Percentiles rank a stretch among this genome's conserved stretches.
Conservation (phyloP, 805 yeast species). For the Sugiyamaella smithiae region DNA sequence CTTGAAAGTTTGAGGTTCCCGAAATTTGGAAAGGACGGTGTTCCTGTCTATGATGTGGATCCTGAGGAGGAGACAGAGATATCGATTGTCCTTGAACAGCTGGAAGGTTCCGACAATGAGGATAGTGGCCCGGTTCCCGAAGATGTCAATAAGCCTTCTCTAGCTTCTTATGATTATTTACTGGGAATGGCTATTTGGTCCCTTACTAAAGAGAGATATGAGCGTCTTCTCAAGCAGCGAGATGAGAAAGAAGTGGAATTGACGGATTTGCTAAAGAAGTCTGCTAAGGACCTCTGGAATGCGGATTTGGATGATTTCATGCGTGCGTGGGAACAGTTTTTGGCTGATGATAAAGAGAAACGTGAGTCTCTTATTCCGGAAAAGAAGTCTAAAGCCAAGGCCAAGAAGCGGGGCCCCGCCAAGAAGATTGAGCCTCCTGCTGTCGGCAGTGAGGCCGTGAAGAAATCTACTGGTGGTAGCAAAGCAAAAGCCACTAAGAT, state of each 20-base stretch:
- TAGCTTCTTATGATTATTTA: constrained; percentile 77
- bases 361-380: constrained; percentile 49
- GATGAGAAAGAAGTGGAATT: constrained; percentile 72
- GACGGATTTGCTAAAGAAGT: constrained; percentile 56
- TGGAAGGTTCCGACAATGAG: constrained; percentile 36
- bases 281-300: constrained; percentile 88
- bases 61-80: constrained; percentile 30
- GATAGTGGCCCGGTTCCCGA: constrained; percentile 21
- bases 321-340: constrained; percentile 62
- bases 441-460: constrained; percentile 35
- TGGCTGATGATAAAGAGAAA: constrained; percentile 60
- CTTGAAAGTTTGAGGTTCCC: constrained; percentile 69
- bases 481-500: constrained; percentile 6
- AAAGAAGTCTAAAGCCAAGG: constrained; percentile 37
- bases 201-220: constrained; percentile 84
- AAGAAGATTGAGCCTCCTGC: constrained; percentile 25
- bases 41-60: constrained; percentile 50
- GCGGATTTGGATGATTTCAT: constrained; percentile 75
- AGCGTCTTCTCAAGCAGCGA: constrained; percentile 67
- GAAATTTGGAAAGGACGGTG: constrained; percentile 63
- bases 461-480: constrained; percentile 18
- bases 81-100: constrained; percentile 37
- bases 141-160: constrained; percentile 44
- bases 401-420: constrained; percentile 31
- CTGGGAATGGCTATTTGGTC: constrained; percentile 94